Base-by-base conservation (phyloP, 1,284 basidiomycete genomes). In the Cryptococcus sp. region DNA sequence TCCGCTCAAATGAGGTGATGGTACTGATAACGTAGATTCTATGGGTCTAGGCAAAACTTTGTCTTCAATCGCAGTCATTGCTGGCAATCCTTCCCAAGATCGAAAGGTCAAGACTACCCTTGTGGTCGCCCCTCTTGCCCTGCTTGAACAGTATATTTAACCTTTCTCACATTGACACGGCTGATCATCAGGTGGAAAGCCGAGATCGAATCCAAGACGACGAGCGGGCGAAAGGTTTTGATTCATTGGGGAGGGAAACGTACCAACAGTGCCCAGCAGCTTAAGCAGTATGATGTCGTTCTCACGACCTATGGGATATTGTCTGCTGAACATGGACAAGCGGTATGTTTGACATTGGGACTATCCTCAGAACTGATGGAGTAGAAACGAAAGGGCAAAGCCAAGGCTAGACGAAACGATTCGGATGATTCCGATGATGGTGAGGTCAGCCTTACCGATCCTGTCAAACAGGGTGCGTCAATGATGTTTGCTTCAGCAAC, bases 131-230 rank as follows among this genome's bases (percentile, higher is more conserved):
- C 76, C 76, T 2, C 57, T 77, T 7, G 73, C 76, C 1, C 62
- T 78, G 1, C 55, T 78, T 16, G 47, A 57, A 2, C 77, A 75
- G 63, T 28, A 28, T 11, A 11, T 28, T 73, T 50, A 56, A 31
- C 44, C 44, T 43, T 16, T 42, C 13, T 37, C 14, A 49, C 48
- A 18, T 39, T 49, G 11, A 45, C 36, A 13, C 28, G 40, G 3
- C 22, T 37, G n/a, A n/a, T n/a, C n/a, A 28, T 28, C 28, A 28
- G 28, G 11, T 77, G 76, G 76, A 69, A 72, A 49, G 51, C 53
- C 3, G 77, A 78, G 60, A 77, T 78, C 37, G 65, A 70, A 45
- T 58, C 61, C 16, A 76, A 76, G 58, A 72, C 72, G 2, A 61
- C 64, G 5, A 52, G 41, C 1, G 54, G 53, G 3, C 55, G 69